Conservation (phyloP, 306 rosid genomes). For the Purshia tridentata region DNA sequence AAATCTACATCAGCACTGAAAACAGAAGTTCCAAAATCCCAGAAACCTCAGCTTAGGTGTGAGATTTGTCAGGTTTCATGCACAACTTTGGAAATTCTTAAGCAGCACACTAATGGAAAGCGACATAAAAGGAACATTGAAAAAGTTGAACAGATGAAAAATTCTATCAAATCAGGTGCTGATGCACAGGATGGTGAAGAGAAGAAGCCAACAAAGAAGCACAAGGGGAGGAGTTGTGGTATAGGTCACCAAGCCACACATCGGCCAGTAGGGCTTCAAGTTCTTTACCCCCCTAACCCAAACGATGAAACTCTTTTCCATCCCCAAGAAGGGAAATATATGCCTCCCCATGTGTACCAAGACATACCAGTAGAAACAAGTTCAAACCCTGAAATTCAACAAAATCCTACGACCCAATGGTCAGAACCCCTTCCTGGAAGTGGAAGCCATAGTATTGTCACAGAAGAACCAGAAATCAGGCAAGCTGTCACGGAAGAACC, state of each 20-base stretch:
- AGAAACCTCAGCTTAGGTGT: not conserved
- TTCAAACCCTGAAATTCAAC: not conserved
- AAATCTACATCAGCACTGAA: not conserved
- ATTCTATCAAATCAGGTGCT: not conserved
- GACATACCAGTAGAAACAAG: not conserved
- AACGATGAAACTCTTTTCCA: not conserved
- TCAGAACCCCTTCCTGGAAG: not conserved
- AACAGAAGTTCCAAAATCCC: not conserved
- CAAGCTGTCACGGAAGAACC: not conserved
- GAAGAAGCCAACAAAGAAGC: slow-evolving; percentile 7
- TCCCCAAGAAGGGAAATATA: slow-evolving; percentile 6
- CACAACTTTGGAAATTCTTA: not conserved
- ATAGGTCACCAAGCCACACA: not conserved
- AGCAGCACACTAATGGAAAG: not conserved
- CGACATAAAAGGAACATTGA: slow-evolving; percentile 11
- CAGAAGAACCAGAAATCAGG: not conserved
- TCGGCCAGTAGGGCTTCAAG: slow-evolving; percentile 4
- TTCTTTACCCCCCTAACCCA: slow-evolving; percentile 10
- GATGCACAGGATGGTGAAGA: slow-evolving; percentile 1
- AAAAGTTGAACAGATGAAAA: not conserved
- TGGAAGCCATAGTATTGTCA: not conserved
- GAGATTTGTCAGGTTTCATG: slow-evolving; percentile 7
- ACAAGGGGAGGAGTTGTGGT: not conserved
- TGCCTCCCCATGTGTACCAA: slow-evolving; percentile 22
- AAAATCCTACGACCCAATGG: not conserved